These are phyloP conservation scores for Petasospora fabianii DNA, from an alignment of 1,139 yeast species.

Conservation along the genomic window DNA sequence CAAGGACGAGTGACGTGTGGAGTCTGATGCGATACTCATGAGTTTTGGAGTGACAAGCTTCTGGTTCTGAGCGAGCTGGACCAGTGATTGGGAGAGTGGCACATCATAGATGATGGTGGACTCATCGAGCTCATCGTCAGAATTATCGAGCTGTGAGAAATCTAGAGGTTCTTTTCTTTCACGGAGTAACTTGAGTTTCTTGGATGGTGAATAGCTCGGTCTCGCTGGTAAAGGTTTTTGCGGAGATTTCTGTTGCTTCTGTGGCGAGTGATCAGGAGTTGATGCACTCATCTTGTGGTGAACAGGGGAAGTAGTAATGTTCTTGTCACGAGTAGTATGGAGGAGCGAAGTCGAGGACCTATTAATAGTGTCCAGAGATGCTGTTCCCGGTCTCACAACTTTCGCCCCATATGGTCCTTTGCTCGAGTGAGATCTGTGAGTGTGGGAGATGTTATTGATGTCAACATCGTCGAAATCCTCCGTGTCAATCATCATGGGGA, in stretches of 20 bases:
- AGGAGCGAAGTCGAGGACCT: constrained; percentile 17
- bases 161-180: constrained; percentile 16
- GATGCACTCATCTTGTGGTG: not conserved
- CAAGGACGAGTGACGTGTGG: constrained; percentile 45
- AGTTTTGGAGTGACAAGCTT: constrained; percentile 15
- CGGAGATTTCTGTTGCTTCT: too few species aligned
- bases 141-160: constrained; percentile 28
- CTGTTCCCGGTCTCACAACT: constrained; percentile 7
- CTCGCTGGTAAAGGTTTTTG: constrained; percentile 1
- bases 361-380: constrained; percentile 14
- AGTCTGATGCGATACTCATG: constrained; percentile 31
- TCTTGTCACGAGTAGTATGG: constrained; percentile 12
- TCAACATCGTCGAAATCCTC: constrained; percentile 22
- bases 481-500: not conserved
- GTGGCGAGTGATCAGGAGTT: constrained; percentile 2
- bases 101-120: constrained; percentile 55
- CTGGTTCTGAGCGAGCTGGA: constrained; percentile 19
- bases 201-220: constrained; percentile 22
- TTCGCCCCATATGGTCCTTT: constrained; percentile 1
- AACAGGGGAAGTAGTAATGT: not conserved
- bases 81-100: constrained; percentile 53
- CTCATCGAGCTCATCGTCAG: constrained; percentile 53
- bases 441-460: constrained; percentile 12
- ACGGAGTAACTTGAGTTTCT: constrained; percentile 15
- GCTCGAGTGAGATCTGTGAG: constrained; percentile 1